Percentiles rank a stretch among this genome's conserved stretches.
These are phyloP conservation scores for Plenodomus biglobosus DNA, from an alignment of 2,329 filamentous ascomycete genomes.

Conservation along the genomic window DNA sequence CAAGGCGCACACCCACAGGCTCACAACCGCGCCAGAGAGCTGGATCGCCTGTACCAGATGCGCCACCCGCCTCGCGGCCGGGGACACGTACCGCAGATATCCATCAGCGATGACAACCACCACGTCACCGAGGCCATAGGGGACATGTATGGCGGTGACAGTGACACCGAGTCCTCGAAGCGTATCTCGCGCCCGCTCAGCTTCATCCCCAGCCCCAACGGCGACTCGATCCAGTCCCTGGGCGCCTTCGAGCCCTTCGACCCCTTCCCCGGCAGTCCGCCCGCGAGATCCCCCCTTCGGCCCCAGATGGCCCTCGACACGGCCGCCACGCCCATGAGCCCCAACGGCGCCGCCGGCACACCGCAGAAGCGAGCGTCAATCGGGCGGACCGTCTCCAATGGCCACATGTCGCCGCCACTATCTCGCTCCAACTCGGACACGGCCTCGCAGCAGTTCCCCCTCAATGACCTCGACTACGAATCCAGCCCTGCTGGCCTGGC, in stretches of 20 bases:
- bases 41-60: conserved; percentile 53
- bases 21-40: conserved; percentile 48
- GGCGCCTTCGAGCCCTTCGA: conserved; percentile 32
- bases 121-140: conserved; percentile 94
- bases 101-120: conserved; percentile 84
- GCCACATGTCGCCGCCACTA: conserved; percentile 44
- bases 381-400: conserved; percentile 16
- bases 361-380: conserved; percentile 15
- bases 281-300: conserved; percentile 46
- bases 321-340: conserved; percentile 13
- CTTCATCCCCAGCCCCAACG: conserved; percentile 65
- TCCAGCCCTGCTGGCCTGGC: conserved; percentile 86
- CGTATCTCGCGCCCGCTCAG: conserved; percentile 70
- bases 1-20: conserved; percentile 32
- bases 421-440: conserved; percentile 42
- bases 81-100: conserved; percentile 63
- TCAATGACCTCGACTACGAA: conserved; percentile 86
- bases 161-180: conserved; percentile 57
- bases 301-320: conserved; percentile 30
- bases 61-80: conserved; percentile 54
- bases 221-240: conserved; percentile 48
- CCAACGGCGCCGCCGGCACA: conserved; percentile 20
- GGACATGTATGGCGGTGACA: conserved; percentile 82
- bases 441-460: conserved; percentile 65
- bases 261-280: conserved; percentile 43